These are phyloP conservation scores for Cavenderia fasciculata DNA, from an alignment of 78 protist genomes.

Conservation along the genomic window DNA sequence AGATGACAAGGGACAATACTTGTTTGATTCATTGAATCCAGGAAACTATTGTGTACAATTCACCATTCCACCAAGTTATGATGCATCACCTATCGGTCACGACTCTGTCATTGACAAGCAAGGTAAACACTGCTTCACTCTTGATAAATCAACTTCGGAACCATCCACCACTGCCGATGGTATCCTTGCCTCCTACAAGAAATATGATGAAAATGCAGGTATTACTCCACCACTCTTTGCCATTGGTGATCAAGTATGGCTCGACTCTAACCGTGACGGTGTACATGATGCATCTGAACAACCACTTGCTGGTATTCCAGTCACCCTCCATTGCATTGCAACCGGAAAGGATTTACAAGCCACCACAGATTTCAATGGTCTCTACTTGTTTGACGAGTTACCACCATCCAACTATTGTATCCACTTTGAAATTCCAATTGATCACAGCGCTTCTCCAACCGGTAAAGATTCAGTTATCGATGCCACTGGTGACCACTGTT, in stretches of 20 bases:
- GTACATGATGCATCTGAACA: not conserved
- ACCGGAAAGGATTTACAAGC: not conserved
- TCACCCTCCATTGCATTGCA: not conserved
- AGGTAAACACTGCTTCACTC: not conserved
- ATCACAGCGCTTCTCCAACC: not conserved
- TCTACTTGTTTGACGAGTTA: not conserved
- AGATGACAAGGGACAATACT: not conserved
- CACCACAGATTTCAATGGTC: not conserved
- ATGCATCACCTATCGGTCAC: not conserved
- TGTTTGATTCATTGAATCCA: not conserved
- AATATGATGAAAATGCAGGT: conserved; percentile 24
- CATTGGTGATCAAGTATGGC: conserved; percentile 33
- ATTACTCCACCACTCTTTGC: not conserved
- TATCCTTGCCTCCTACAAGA: not conserved
- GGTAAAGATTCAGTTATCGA: not conserved
- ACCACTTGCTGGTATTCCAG: not conserved
- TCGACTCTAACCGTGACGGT: conserved; percentile 16
- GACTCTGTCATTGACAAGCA: not conserved
- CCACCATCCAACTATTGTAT: conserved; percentile 16
- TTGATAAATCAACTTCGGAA: not conserved
- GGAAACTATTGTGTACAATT: conserved; percentile 25
- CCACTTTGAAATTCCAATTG: not conserved
- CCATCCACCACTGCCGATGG: not conserved
- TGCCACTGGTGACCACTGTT: not conserved
- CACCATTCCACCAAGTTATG: not conserved